Evolutionary conservation across 768 basidiomycete species (phyloP), one percentile per base, ranked within the genome.

Genomic region (Fibroporia radiculosa): DNA sequence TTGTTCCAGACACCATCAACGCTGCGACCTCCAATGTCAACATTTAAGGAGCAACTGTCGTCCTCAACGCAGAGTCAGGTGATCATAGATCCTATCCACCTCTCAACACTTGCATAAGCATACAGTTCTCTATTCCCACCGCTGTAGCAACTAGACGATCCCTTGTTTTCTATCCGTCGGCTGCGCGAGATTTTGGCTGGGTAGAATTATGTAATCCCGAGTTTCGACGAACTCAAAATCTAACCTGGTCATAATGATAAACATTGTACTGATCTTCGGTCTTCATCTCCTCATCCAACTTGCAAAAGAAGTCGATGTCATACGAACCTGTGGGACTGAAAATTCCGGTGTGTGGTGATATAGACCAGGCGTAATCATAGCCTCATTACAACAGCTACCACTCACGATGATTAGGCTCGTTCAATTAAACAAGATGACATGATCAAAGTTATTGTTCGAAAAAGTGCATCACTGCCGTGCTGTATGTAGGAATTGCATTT

Each of bases 1-100:
- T 76, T 74, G 48, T 89, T 78, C 62, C 74, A 72, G 46, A 60
- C 66, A 38, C 65, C 68, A 19, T 5, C 35, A 10, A 11, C 28
- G 14, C 43, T 19, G 19, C 23, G 20, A 5, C 26, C 23, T 3
- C 25, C 22, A 16, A 23, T 13, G 16, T 7, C 42, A 3, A 19
- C 18, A 13, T 13, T 33, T 6, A 12, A n/a, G 14, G 32, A 44
- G 32, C 12, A 11, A 20, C 39, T n/a, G 39, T 22, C 39, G 8
- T 40, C 16, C 25, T 14, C 22, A 14, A 27, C 23, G 10, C 22
- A 6, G 4, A n/a, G 10, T 10, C 10, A 12, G 8, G 4, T 3
- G 10, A 40, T 27, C 7, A 6, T 25, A 4, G 20, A 14, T 36
- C 22, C 16, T n/a, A 16, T 36, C 6, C n/a, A 6, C 36, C 36